Percentiles rank a stretch among this genome's conserved stretches.
Evolutionary conservation across 345 rosid genomes (phyloP).

Genomic region (Corchorus capsularis): DNA sequence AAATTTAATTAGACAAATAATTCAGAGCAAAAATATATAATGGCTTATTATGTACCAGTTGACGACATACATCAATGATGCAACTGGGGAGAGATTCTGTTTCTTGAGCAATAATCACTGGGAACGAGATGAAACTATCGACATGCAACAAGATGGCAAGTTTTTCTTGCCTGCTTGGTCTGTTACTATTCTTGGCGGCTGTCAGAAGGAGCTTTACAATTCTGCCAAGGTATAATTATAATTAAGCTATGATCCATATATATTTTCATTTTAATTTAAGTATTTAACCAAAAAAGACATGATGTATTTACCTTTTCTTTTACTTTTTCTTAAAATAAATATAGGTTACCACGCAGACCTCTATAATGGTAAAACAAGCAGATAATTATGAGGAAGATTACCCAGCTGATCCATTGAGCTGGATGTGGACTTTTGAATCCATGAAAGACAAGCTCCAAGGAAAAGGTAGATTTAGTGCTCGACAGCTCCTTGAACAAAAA

Average conservation of each 20-base stretch:
- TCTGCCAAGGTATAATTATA: slow-evolving; percentile 40
- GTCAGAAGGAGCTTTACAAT: slow-evolving; percentile 51
- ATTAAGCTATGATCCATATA: too few relatives aligned
- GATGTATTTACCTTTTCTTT: too few relatives aligned
- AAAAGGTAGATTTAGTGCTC: slow-evolving; percentile 33
- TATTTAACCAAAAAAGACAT: too few relatives aligned
- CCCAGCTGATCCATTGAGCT: slow-evolving; percentile 24
- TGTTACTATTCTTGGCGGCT: slow-evolving; percentile 64
- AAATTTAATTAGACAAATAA: not conserved
- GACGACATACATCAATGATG: slow-evolving; percentile 27
- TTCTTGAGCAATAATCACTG: slow-evolving; percentile 44
- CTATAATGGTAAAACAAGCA: slow-evolving; percentile 34
- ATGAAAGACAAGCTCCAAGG: slow-evolving; percentile 27
- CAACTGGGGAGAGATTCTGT: slow-evolving; percentile 45
- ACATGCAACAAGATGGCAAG: slow-evolving; percentile 33
- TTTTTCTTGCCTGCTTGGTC: slow-evolving; percentile 72
- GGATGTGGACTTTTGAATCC: slow-evolving; percentile 62
- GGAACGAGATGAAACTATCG: slow-evolving; percentile 44
- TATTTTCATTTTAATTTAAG: too few relatives aligned
- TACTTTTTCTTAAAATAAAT: too few relatives aligned
- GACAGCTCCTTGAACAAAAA: slow-evolving; percentile 58
- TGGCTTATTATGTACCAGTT: slow-evolving; percentile 27
- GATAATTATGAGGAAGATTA: not conserved
- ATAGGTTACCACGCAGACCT: slow-evolving; percentile 62
- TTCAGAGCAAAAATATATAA: not conserved